Base-by-base conservation (phyloP, 2,329 filamentous ascomycete genomes). In the Aspergillus sp. region DNA sequence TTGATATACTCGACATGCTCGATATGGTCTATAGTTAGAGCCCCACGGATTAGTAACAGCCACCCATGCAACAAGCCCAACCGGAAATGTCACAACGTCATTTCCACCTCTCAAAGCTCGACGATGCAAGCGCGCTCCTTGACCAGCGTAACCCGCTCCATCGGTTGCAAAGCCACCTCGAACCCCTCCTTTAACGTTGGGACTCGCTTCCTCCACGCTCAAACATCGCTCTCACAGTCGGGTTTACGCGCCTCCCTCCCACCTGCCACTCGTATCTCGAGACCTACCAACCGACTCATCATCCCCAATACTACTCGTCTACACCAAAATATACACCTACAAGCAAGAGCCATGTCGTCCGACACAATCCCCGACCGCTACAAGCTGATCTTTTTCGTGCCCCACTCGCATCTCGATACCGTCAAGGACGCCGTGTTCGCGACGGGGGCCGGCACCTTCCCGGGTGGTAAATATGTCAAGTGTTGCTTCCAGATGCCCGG, bases 301-400 rank as follows among this genome's bases (percentile, higher is more conserved):
- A 42, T 7, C 45, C n/a, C 9, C 52, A 24, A 26, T 20, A 22
- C 6, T 20, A 26, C 16, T 7, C 16, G 6, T 29, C 26, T 29
- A 29, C 32, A 36, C 4, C 14, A 2, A 36, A 2, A 24, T 6
- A 7, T 47, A 24, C 22, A 22, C 20, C 45, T 22, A 22, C 55
- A 36, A 16, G 20, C 58, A 12, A 52, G 54, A 59, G 63, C 45
- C 36, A 75, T 75, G 72, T 65, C 69, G 16, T 60, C 64, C 24
- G 36, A 64, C 18, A 26, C 49, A 12, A 29, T 57, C 20, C 59
- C 65, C 47, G 70, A 71, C 58, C 72, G 73, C 57, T 75, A 78
- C 68, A 78, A 79, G 57, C 74, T 80, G n/a, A 61, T 78, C 59
- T 80, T 80, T 70, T 78, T 74, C 61, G 75, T 77, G 10, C 78